Evolutionary conservation across 768 basidiomycete genomes (phyloP).

Genomic region (Mycena vitilis): DNA sequence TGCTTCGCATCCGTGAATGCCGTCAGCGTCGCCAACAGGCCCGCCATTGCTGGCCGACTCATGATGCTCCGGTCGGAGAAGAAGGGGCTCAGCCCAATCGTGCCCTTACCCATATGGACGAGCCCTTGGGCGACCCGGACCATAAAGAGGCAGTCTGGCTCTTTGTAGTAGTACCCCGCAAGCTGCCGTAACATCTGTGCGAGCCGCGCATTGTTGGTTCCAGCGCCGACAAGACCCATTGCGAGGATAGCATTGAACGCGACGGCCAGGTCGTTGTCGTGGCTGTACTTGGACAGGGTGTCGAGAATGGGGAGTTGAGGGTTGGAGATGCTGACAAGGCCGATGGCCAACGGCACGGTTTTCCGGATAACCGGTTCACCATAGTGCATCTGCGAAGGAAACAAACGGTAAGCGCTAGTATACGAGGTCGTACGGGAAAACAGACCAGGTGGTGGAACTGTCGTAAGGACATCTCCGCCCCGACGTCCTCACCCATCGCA

Average conservation of each 20-base stretch:
- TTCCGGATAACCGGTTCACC: conserved; percentile 94
- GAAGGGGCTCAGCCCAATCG: conserved; percentile 96
- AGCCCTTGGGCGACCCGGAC: conserved; percentile 96
- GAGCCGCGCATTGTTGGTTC: conserved; percentile 97
- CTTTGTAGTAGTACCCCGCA: conserved; percentile 98
- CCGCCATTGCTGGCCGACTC: conserved; percentile 90
- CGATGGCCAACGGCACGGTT: conserved; percentile 94
- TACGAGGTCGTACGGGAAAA: conserved; percentile 15
- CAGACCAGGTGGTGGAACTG: conserved; percentile 96
- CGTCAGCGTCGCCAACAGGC: conserved; percentile 86
- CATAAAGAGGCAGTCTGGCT: conserved; percentile 96
- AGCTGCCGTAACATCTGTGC: conserved; percentile 98
- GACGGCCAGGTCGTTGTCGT: conserved; percentile 97
- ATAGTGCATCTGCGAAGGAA: conserved; percentile 89
- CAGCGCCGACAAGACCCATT: conserved; percentile 98
- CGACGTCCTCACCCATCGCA: conserved; percentile 98
- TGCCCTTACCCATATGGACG: conserved; percentile 99
- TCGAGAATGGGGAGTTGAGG: conserved; percentile 95
- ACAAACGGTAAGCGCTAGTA: conserved; percentile 34
- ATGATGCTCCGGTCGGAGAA: conserved; percentile 92
- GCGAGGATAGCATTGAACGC: conserved; percentile 98
- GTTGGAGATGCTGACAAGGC: conserved; percentile 94
- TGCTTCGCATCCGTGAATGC: conserved; percentile 95
- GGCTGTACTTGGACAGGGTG: conserved; percentile 97
- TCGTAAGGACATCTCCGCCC: conserved; percentile 96